Percentiles rank a stretch among this genome's conserved stretches.
phyloP scores from a whole-genome alignment of 1,139 yeast genomes.

The Scheffersomyces stambukii region DNA sequence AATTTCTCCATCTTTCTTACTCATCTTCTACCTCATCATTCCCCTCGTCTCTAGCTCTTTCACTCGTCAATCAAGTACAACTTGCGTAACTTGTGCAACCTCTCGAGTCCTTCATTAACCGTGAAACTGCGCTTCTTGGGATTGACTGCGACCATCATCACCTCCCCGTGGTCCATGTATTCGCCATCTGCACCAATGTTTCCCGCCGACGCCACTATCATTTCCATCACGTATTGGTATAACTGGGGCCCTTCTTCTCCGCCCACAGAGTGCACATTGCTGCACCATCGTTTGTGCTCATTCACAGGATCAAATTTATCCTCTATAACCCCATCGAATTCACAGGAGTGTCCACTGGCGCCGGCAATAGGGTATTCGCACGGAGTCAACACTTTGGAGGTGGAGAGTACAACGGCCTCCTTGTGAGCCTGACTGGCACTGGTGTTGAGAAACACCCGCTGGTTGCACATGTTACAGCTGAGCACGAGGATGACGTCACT shows the following conservation, averaged over 20 bases:
- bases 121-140: conserved; percentile 15
- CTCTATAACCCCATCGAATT: conserved; percentile 2
- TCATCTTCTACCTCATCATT: conserved; percentile 14
- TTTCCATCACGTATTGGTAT: conserved; percentile 21
- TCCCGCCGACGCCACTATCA: conserved; percentile 17
- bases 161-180: conserved; percentile 15
- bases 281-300: conserved; percentile 40
- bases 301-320: conserved; percentile 17
- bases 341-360: conserved; percentile 3
- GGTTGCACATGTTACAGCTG: conserved; percentile 35
- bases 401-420: conserved; percentile 13
- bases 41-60: conserved; percentile 1
- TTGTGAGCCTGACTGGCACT: not conserved
- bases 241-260: too few species aligned
- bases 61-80: conserved; percentile 27
- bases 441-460: conserved; percentile 26
- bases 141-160: conserved; percentile 11
- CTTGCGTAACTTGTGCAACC: conserved; percentile 31
- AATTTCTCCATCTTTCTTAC: not conserved
- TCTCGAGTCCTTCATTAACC: conserved; percentile 30
- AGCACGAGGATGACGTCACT: conserved; percentile 26
- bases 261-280: conserved; percentile 13
- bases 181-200: conserved; percentile 27
- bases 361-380: conserved; percentile 24
- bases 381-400: conserved; percentile 28